phyloP scores from a whole-genome alignment of 768 basidiomycete genomes.

The Tricholoma terreum region DNA sequence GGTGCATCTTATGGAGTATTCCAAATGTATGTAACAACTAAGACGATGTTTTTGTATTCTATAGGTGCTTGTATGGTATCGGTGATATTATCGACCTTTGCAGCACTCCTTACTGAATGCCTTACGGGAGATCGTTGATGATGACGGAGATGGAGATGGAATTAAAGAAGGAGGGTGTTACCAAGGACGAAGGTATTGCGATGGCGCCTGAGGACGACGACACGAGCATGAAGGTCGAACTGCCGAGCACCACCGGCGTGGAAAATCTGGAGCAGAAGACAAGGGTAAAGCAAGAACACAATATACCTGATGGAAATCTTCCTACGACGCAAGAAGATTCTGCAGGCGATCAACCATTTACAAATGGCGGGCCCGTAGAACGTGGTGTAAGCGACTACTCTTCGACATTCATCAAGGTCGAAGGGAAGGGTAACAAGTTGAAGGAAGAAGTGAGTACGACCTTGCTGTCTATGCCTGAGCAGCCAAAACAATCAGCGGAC shows the following conservation, averaged over 20 bases:
- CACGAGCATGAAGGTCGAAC: not conserved
- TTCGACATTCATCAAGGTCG: not conserved
- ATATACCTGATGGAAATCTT: no score
- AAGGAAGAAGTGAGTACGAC: not conserved
- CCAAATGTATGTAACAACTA: not conserved
- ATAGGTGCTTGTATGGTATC: not conserved
- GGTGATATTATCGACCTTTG: not conserved
- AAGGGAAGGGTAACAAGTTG: not conserved
- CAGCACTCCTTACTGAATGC: conserved; percentile 67
- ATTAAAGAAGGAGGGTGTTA: not conserved
- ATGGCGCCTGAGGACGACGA: not conserved
- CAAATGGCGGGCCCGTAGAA: not conserved
- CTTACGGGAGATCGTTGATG: conserved; percentile 58
- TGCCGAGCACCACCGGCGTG: no score
- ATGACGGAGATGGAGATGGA: conserved; percentile 15
- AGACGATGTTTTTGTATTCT: not conserved
- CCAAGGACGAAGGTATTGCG: not conserved
- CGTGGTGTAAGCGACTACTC: no score
- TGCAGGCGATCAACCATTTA: no score
- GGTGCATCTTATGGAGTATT: not conserved
- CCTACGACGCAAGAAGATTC: not conserved
- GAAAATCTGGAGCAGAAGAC: not conserved
- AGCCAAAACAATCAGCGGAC: not conserved
- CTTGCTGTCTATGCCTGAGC: not conserved
- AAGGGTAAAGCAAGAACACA: not conserved